phyloP scores from a whole-genome alignment of 2,329 filamentous ascomycete genomes.

The Claviceps sp. region DNA sequence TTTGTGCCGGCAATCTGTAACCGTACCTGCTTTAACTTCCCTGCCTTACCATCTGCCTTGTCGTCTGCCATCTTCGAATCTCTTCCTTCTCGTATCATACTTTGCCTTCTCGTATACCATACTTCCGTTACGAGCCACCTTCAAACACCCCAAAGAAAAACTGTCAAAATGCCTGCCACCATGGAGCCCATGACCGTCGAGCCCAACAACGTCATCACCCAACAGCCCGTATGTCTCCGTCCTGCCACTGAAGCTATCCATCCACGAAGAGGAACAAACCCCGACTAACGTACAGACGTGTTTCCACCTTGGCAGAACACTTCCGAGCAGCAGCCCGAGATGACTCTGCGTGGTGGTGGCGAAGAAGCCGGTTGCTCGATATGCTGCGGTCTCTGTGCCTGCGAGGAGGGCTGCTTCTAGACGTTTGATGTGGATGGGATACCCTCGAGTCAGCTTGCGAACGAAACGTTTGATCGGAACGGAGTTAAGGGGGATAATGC shows the following conservation, averaged over 20 bases:
- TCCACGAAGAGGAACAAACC: too few relatives aligned
- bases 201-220: background rate
- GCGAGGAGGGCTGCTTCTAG: constrained; percentile 1
- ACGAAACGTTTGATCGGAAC: background rate
- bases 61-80: background rate
- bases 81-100: background rate
- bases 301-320: background rate
- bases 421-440: too few relatives aligned
- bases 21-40: background rate
- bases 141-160: background rate
- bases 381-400: constrained; percentile 1
- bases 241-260: background rate
- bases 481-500: too few relatives aligned
- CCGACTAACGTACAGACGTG: background rate
- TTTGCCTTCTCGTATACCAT: too few relatives aligned
- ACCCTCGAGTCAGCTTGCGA: background rate
- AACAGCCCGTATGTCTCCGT: background rate
- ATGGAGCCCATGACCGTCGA: background rate
- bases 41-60: background rate
- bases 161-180: background rate
- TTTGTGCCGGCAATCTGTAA: background rate
- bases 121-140: background rate
- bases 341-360: constrained; percentile 1
- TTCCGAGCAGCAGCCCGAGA: constrained; percentile 1
- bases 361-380: constrained; percentile 2